These are phyloP conservation scores for Theobroma cacao DNA, from an alignment of 345 rosid species.

Conservation along the genomic window DNA sequence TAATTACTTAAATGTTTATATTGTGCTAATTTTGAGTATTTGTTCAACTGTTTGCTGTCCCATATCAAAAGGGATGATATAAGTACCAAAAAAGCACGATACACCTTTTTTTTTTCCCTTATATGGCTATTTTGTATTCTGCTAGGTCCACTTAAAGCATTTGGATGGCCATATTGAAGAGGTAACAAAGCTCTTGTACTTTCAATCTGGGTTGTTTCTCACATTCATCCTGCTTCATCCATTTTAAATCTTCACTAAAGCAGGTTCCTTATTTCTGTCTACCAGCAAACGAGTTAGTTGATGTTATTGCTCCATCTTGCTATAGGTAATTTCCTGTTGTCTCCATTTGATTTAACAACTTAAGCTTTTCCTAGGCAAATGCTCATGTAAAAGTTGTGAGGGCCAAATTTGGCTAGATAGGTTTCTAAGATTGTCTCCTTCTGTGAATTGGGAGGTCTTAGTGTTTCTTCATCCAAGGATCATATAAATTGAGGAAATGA, in stretches of 20 bases:
- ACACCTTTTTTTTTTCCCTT: neutral
- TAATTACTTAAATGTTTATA: neutral
- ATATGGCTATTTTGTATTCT: constrained; percentile 15
- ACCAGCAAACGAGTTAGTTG: constrained; percentile 87
- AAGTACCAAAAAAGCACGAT: neutral
- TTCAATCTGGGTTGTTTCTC: constrained; percentile 21
- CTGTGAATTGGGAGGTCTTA: neutral
- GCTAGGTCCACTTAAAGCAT: constrained; percentile 91
- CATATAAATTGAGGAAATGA: neutral
- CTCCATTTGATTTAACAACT: neutral
- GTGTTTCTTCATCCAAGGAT: neutral
- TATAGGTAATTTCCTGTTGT: constrained; percentile 58
- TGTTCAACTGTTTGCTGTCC: neutral
- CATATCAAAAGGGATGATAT: neutral
- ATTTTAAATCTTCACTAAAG: constrained; percentile 39
- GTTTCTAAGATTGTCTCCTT: neutral
- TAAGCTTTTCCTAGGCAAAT: neutral
- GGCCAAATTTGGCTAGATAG: neutral
- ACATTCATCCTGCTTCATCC: constrained; percentile 36
- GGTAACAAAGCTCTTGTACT: constrained; percentile 37
- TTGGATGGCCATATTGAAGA: constrained; percentile 94
- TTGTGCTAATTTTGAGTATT: neutral
- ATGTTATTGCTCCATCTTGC: constrained; percentile 95
- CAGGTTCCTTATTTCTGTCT: constrained; percentile 99
- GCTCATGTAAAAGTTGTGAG: neutral